Percentiles rank a stretch among this genome's conserved stretches.
Conservation (phyloP, 2,329 filamentous ascomycete genomes). For the Mycosphaerella sp. region DNA sequence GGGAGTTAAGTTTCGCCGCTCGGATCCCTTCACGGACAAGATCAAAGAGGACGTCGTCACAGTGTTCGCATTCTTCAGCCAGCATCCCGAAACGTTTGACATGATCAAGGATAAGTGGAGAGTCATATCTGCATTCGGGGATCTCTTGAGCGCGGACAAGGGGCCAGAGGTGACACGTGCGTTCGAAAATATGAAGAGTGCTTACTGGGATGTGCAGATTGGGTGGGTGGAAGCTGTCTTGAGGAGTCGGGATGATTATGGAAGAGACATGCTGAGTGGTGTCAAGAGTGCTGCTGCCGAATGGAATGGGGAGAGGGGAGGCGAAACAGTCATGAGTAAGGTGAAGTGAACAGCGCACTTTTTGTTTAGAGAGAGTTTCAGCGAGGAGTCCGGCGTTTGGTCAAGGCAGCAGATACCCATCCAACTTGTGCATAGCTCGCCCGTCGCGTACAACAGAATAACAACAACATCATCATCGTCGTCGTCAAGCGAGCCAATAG, state of each 20-base stretch:
- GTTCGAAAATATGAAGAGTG: conserved; percentile 74
- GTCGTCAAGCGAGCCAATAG: too few species aligned
- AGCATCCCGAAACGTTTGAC: conserved; percentile 58
- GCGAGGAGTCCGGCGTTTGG: conserved; percentile 28
- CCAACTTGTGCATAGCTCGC: conserved; percentile 7
- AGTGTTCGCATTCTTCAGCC: conserved; percentile 81
- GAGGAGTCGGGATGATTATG: conserved; percentile 84
- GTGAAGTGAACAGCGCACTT: conserved; percentile 39
- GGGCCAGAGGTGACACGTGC: conserved; percentile 65
- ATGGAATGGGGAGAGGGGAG: conserved; percentile 69
- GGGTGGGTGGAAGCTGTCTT: conserved; percentile 93
- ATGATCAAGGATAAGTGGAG: conserved; percentile 89
- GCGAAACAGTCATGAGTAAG: conserved; percentile 92
- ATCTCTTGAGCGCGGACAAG: conserved; percentile 68
- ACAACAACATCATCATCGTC: not conserved
- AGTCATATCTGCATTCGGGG: conserved; percentile 76
- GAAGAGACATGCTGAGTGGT: conserved; percentile 76
- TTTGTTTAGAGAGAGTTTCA: not conserved
- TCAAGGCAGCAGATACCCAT: conserved; percentile 23
- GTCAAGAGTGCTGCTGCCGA: conserved; percentile 87
- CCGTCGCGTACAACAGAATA: conserved; percentile 39
- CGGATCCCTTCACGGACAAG: conserved; percentile 85
- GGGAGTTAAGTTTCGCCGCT: conserved; percentile 76
- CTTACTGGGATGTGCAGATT: conserved; percentile 91
- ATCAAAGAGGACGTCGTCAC: conserved; percentile 88